Evolutionary conservation across 2,329 filamentous ascomycete species (phyloP), one percentile per base, ranked within the genome.

Genomic region (Alternaria metachromatica): DNA sequence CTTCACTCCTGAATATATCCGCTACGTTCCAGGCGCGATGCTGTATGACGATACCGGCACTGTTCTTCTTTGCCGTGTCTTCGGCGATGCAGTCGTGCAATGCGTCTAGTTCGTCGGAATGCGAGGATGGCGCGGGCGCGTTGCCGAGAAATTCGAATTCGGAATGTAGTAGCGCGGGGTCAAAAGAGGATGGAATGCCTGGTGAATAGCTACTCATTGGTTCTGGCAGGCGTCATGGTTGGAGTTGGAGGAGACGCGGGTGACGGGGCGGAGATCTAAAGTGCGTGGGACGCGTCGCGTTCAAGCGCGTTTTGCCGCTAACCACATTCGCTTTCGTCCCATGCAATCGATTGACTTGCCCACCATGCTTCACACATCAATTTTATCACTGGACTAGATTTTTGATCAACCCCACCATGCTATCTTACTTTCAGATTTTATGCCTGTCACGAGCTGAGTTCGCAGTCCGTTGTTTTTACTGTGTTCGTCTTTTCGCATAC

Each of bases 1-100:
- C 81, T 61, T 87, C 85, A 66, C 84, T 87, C 62, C 79, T 77
- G 68, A 87, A 87, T 15, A 80, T 77, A 43, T 86, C 84, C 41
- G 68, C 68, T 10, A 81, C 66, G 48, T 80, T 81, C 82, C 84
- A 87, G 60, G 80, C 80, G 58, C 85, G 78, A 69, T 87, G 83
- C 58, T 85, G 84, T 55, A 87, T 86, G 6, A 86, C 84, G 15
- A 84, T 75, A 28, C 83, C 80, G 51, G 80, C 72, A 45, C 74
- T 79, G 18, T 75, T 83, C 70, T 85, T 84, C 58, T 73, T 76
- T 26, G 75, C 74, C 26, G 71, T 80, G 15, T 77, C 77, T 67
- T 86, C 84, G 60, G 76, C 71, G 30, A 79, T 73, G 37, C 82
- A 76, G 60, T 79, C 70, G 44, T 82, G 76, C 21, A 85, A 71